Evolutionary conservation across 2,329 filamentous ascomycete species (phyloP), one percentile per base, ranked within the genome.

Genomic region (Microdochium trichocladiopsis): DNA sequence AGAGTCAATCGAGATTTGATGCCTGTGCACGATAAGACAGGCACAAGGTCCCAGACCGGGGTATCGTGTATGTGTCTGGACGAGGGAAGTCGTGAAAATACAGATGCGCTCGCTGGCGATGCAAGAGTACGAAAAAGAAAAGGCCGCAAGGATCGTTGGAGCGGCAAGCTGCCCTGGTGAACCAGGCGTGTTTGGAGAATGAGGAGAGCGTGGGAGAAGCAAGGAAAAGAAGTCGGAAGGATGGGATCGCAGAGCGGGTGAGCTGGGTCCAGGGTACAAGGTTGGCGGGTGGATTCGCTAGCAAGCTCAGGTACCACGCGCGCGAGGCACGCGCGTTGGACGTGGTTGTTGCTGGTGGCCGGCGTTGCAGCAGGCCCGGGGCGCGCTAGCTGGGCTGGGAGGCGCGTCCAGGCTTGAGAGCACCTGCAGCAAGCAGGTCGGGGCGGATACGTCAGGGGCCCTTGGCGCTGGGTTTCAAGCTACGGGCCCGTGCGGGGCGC

Each of bases 121-220:
- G 25, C 54, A 48, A 52, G 52, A 53, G 45, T 52, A 51, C 37
- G 54, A 21, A 33, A 53, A 56, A 53, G 53, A 50, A 55, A 56
- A 54, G 55, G 51, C 48, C 57, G 57, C 51, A 53, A 51, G 12
- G 41, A 45, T 45, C 6, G 18, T 18, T 21, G 41, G 14, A 21
- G 41, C 21, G 41, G 41, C 16, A 8, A 22, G 18, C 9, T 25
- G 23, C 10, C 25, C 47, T 10, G 10, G 25, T 14, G 9, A 25
- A 23, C 16, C 23, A 10, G 14, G 22, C 23, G 47, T 25, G 47
- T 48, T n/a, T 23, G 16, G 47, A 25, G 23, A 8, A 12, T 25
- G 24, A 10, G 25, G 24, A n/a, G 21, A 12, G 23, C 4, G 47
- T 12, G 9, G 45, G 5, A 18, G 22, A 24, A 47, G 22, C 36